Percentiles rank a stretch among this genome's conserved stretches.
Conservation (phyloP, 1,139 yeast genomes). For the Nakaseomyces delphensis region DNA sequence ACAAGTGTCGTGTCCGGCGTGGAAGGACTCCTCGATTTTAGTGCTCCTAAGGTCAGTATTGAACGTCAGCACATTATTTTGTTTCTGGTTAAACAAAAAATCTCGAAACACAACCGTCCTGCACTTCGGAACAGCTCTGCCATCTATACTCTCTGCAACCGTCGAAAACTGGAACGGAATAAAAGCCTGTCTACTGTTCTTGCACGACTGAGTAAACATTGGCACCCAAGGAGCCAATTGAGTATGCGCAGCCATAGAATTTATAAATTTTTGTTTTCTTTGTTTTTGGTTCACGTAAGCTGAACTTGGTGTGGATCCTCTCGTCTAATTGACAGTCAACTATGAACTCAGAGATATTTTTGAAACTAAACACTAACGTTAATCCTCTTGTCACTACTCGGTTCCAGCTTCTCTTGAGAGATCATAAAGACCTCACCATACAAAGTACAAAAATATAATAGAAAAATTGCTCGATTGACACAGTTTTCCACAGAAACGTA, state of each 20-base stretch:
- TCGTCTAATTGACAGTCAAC: no score
- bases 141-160: constrained; percentile 37
- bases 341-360: no score
- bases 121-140: constrained; percentile 44
- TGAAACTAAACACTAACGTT: no score
- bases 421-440: not conserved
- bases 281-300: not conserved
- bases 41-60: constrained; percentile 65
- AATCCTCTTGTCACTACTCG: no score
- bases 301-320: not conserved
- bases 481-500: not conserved
- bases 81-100: constrained; percentile 60
- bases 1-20: constrained; percentile 33
- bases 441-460: not conserved
- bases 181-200: constrained; percentile 40
- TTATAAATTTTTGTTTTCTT: not conserved
- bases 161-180: constrained; percentile 63
- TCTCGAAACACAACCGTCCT: constrained; percentile 70
- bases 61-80: constrained; percentile 59
- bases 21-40: constrained; percentile 46
- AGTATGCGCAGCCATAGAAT: constrained; percentile 7
- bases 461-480: not conserved
- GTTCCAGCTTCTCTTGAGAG: no score
- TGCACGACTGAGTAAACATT: constrained; percentile 43
- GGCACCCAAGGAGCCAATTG: constrained; percentile 72